Conservation (phyloP, 2,329 filamentous ascomycete genomes). For the Ophiostoma angusticollis region DNA sequence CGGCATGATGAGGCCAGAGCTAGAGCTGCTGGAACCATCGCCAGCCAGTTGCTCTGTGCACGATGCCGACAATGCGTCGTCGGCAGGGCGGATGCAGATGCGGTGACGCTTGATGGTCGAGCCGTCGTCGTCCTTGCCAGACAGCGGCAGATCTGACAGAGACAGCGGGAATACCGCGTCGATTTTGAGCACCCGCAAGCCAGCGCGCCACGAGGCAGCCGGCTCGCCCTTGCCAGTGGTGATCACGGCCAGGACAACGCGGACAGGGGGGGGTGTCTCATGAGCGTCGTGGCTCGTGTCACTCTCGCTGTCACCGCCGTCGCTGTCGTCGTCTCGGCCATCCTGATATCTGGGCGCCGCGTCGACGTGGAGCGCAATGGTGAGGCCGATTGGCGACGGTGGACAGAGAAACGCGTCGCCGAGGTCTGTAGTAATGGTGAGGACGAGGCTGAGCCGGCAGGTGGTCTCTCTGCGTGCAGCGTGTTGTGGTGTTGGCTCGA, state of each 20-base stretch:
- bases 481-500: slow-evolving; percentile 15
- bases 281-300: background rate
- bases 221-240: background rate
- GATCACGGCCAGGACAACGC: too few relatives aligned
- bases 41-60: slow-evolving; percentile 15
- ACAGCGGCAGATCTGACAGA: background rate
- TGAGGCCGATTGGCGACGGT: slow-evolving; percentile 30
- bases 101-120: too few relatives aligned
- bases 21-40: slow-evolving; percentile 4
- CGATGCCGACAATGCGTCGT: slow-evolving; percentile 12
- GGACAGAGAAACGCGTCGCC: slow-evolving; percentile 42
- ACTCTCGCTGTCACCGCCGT: background rate
- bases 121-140: background rate
- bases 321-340: background rate
- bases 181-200: slow-evolving; percentile 25
- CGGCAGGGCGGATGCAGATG: slow-evolving; percentile 17
- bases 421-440: slow-evolving; percentile 45
- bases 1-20: slow-evolving; percentile 30
- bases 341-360: too few relatives aligned
- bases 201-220: slow-evolving; percentile 18
- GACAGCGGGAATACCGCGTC: slow-evolving; percentile 17
- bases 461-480: slow-evolving; percentile 5
- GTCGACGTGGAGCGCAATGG: slow-evolving; percentile 16
- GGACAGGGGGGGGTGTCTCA: too few relatives aligned
- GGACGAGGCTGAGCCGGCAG: slow-evolving; percentile 28